Percentiles rank a stretch among this genome's conserved stretches.
phyloP scores from a whole-genome alignment of 2,329 filamentous ascomycete genomes.

The Epicoccum sorghinum region DNA sequence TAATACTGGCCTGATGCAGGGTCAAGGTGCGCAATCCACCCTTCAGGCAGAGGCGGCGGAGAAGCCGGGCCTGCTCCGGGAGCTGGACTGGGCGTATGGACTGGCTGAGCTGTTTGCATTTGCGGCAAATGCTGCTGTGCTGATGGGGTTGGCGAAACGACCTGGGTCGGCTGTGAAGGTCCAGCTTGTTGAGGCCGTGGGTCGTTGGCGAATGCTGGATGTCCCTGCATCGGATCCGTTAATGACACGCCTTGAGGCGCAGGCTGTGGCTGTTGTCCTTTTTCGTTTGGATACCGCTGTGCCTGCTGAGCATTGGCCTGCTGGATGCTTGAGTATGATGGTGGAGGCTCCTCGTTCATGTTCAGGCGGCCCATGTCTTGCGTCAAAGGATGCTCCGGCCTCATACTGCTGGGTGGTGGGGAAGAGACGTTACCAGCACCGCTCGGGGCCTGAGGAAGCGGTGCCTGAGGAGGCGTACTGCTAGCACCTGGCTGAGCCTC shows the following conservation, averaged over 20 bases:
- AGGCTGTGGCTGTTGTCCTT: conserved; percentile 58
- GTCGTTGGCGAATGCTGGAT: conserved; percentile 93
- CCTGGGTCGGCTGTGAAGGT: conserved; percentile 42
- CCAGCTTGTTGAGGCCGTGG: conserved; percentile 60
- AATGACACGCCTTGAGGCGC: conserved; percentile 34
- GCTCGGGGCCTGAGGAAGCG: conserved; percentile 36
- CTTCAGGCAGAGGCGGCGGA: conserved; percentile 91
- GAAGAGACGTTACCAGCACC: conserved; percentile 23
- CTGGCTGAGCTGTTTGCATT: conserved; percentile 28
- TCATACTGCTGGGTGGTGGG: conserved; percentile 35
- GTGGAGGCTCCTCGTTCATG: conserved; percentile 81
- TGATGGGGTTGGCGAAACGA: conserved; percentile 42
- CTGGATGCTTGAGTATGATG: conserved; percentile 80
- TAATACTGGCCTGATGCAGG: conserved; percentile 97
- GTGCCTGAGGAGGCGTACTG: conserved; percentile 49
- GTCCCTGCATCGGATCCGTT: conserved; percentile 60
- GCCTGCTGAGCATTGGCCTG: conserved; percentile 47
- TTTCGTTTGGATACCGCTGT: conserved; percentile 77
- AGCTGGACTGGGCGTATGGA: conserved; percentile 55
- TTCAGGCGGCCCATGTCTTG: conserved; percentile 86
- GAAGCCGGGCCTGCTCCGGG: conserved; percentile 74
- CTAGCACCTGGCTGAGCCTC: conserved; percentile 58
- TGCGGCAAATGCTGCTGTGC: conserved; percentile 33
- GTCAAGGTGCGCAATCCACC: conserved; percentile 97
- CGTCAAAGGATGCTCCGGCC: conserved; percentile 71